Conservation (phyloP, 1,284 basidiomycete genomes). For the Porogramme epimiltina region DNA sequence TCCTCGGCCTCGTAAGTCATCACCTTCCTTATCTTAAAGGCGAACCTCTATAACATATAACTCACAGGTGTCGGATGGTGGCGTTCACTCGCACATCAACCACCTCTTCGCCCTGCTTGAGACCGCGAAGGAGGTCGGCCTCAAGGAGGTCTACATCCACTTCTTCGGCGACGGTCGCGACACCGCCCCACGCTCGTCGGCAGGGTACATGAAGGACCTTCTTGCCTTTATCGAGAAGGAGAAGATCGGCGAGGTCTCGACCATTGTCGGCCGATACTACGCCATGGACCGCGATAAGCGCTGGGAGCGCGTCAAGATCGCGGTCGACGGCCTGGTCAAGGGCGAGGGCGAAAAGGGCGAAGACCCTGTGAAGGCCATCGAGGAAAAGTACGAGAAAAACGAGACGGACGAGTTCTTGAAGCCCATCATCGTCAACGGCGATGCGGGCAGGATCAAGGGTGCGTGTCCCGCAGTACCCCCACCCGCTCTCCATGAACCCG, state of each 20-base stretch:
- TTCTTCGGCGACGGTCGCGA: conserved; percentile 91
- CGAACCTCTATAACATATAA: neutral
- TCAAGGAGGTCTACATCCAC: conserved; percentile 86
- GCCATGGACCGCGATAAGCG: conserved; percentile 96
- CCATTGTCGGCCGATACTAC: conserved; percentile 87
- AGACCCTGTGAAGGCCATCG: conserved; percentile 68
- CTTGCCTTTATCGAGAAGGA: conserved; percentile 78
- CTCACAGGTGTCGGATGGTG: conserved; percentile 87
- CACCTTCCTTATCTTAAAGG: conserved; percentile 1
- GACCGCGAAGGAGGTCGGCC: conserved; percentile 81
- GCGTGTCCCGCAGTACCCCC: neutral
- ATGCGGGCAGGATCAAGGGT: conserved; percentile 82
- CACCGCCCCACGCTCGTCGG: conserved; percentile 82
- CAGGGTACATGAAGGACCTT: conserved; percentile 74
- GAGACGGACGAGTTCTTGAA: conserved; percentile 93
- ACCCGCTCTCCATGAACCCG: neutral
- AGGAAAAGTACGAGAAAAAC: conserved; percentile 76
- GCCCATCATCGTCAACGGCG: conserved; percentile 85
- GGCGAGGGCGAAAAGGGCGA: conserved; percentile 71
- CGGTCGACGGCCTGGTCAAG: conserved; percentile 79
- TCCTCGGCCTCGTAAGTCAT: conserved; percentile 75
- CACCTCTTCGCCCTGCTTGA: conserved; percentile 88
- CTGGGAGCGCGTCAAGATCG: conserved; percentile 90
- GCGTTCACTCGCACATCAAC: conserved; percentile 91
- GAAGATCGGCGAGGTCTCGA: conserved; percentile 74